phyloP scores from a whole-genome alignment of 2,329 filamentous ascomycete genomes.

The Talaromyces atroroseus region DNA sequence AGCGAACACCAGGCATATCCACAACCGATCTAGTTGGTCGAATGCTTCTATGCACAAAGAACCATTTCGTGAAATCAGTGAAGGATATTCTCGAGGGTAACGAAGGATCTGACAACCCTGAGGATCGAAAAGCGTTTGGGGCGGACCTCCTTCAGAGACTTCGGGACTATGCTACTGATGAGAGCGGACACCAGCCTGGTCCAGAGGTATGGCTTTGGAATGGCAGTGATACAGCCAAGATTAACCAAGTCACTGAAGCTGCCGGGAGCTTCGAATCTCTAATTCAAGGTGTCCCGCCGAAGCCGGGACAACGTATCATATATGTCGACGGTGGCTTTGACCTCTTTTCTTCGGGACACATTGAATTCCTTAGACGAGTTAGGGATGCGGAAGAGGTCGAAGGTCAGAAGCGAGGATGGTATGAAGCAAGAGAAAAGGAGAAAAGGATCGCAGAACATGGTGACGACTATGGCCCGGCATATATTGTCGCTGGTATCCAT shows the following conservation, averaged over 20 bases:
- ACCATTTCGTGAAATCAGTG: constrained; percentile 84
- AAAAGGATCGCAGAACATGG: constrained; percentile 60
- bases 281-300: constrained; percentile 65
- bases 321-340: constrained; percentile 98
- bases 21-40: constrained; percentile 97
- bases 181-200: constrained; percentile 70
- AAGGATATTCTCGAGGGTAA: constrained; percentile 61
- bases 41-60: constrained; percentile 93
- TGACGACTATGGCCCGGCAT: constrained; percentile 73
- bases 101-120: constrained; percentile 64
- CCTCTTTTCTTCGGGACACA: constrained; percentile 92
- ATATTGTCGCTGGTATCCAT: constrained; percentile 88
- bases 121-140: constrained; percentile 61
- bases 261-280: constrained; percentile 62
- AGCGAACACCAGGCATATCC: constrained; percentile 90
- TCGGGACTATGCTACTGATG: constrained; percentile 79
- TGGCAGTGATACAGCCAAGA: constrained; percentile 31
- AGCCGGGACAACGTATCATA: constrained; percentile 74
- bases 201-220: constrained; percentile 83
- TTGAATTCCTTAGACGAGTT: constrained; percentile 83
- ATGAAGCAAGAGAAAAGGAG: constrained; percentile 56
- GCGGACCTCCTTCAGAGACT: constrained; percentile 71
- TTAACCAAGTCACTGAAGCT: constrained; percentile 47
- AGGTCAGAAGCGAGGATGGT: constrained; percentile 68
- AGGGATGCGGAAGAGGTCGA: constrained; percentile 65